Base-by-base conservation (phyloP, 768 basidiomycete species). In the Amanita jacksonii region DNA sequence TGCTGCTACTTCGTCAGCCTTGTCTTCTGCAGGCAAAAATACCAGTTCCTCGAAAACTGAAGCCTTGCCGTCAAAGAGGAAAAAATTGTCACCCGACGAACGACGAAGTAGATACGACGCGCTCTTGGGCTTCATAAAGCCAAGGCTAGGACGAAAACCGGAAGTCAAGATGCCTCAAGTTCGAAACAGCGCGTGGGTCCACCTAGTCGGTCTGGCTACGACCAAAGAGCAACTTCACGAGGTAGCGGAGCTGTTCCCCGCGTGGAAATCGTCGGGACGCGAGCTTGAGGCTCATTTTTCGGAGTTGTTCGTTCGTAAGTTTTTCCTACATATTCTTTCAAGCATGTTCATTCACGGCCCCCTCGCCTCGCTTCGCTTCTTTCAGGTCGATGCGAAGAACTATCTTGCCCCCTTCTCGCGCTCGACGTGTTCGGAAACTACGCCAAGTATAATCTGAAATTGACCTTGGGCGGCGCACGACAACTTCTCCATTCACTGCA, bases 341-440 rank as follows among this genome's bases (percentile, higher is more conserved):
- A 12, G 12, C 7, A 13, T 18, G 13, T 34, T 39, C 13, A 33
- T 10, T 4, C 7, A 20, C 10, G 6, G 6, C 12, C 27, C 12
- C 27, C 6, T 15, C 3, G 5, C n/a, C 13, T 40, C 22, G 31
- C 23, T 41, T 16, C 16, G 5, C 3, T 3, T 16, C 12, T 16
- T 22, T 20, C 40, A 85, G 81, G 73, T 18, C 81, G 82, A 7
- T 84, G 80, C 43, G 65, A 72, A 47, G 70, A 80, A 52, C 68
- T 83, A 1, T 54, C 60, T 10, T 75, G 74, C 45, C 74, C 77
- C 3, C 52, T 61, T 19, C 67, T 83, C 30, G 79, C 80, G 3
- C 62, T 85, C 9, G 61, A 71, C 25, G 72, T 81, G 16, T 79
- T 81, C 53, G 72, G 74, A 16, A 62, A 84, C 54, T 79, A 71